These are phyloP conservation scores for Hyaloperonospora arabidopsidis DNA, from an alignment of 352 stramenopile genomes.

Conservation along the genomic window DNA sequence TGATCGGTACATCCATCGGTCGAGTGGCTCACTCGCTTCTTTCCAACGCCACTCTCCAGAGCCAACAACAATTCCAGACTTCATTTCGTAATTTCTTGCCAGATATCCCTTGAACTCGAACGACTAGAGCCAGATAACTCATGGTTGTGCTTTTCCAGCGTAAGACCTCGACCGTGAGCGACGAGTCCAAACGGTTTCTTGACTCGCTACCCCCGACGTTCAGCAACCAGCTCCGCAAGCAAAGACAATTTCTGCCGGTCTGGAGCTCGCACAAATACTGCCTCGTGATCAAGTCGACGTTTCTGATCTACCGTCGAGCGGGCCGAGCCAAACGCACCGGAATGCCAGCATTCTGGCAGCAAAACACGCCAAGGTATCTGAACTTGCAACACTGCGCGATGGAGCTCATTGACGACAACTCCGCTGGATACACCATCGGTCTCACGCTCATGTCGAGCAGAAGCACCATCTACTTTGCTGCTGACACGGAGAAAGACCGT, in stretches of 20 bases:
- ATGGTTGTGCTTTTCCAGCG: slow-evolving; percentile 81
- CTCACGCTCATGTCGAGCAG: slow-evolving; percentile 63
- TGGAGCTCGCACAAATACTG: slow-evolving; percentile 85
- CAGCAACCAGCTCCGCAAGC: slow-evolving; percentile 81
- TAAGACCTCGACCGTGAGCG: slow-evolving; percentile 58
- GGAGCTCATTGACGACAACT: slow-evolving; percentile 73
- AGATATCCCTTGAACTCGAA: not conserved
- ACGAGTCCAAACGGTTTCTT: slow-evolving; percentile 78
- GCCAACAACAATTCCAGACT: not conserved
- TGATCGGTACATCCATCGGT: slow-evolving; percentile 12
- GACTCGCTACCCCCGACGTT: slow-evolving; percentile 79
- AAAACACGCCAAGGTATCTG: slow-evolving; percentile 58
- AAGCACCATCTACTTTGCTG: slow-evolving; percentile 63
- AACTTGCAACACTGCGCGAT: slow-evolving; percentile 72
- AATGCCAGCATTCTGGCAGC: slow-evolving; percentile 18
- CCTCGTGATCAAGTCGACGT: slow-evolving; percentile 84
- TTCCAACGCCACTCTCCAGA: too few species aligned
- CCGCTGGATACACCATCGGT: slow-evolving; percentile 68
- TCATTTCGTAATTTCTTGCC: slow-evolving; percentile 19
- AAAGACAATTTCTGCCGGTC: slow-evolving; percentile 64
- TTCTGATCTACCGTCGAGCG: slow-evolving; percentile 75
- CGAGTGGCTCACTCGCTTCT: not conserved
- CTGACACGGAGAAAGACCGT: slow-evolving; percentile 78
- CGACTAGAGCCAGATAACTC: not conserved
- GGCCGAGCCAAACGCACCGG: slow-evolving; percentile 43